These are phyloP conservation scores for Bretziella fagacearum DNA, from an alignment of 2,329 filamentous ascomycete species.

Conservation along the genomic window DNA sequence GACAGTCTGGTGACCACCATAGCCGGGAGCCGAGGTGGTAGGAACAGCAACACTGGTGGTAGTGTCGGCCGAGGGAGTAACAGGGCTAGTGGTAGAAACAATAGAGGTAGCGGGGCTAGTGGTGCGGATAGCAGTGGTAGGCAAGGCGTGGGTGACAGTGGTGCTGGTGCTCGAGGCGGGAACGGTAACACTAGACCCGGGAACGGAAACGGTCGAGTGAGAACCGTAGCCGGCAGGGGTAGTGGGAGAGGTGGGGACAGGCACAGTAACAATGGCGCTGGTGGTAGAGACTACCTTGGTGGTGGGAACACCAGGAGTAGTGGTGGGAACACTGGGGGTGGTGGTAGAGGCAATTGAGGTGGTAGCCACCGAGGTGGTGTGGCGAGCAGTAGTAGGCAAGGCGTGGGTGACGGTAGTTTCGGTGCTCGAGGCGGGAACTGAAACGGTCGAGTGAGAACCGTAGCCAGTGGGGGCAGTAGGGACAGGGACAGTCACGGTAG, in stretches of 20 bases:
- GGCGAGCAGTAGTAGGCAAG: too few species aligned
- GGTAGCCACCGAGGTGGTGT: background rate
- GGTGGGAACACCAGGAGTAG: background rate
- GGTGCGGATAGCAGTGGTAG: background rate
- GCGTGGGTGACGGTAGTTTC: too few species aligned
- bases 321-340: background rate
- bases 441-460: background rate
- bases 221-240: background rate
- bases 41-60: constrained; percentile 1
- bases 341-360: background rate
- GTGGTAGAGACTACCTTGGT: background rate
- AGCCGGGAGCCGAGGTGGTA: background rate
- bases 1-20: background rate
- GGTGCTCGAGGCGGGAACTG: too few species aligned
- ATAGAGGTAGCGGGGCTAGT: background rate
- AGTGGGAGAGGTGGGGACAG: background rate
- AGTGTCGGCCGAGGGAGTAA: background rate
- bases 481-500: background rate
- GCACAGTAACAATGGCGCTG: background rate
- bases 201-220: background rate
- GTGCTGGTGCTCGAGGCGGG: background rate
- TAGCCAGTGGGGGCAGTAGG: background rate
- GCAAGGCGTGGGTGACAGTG: too few species aligned
- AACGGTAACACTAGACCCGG: background rate
- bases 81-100: background rate